A percentile compares a stretch with the other conserved stretches of the same genome.
phyloP scores from a whole-genome alignment of 129 eudicot species.

The Calendula officinalis region DNA sequence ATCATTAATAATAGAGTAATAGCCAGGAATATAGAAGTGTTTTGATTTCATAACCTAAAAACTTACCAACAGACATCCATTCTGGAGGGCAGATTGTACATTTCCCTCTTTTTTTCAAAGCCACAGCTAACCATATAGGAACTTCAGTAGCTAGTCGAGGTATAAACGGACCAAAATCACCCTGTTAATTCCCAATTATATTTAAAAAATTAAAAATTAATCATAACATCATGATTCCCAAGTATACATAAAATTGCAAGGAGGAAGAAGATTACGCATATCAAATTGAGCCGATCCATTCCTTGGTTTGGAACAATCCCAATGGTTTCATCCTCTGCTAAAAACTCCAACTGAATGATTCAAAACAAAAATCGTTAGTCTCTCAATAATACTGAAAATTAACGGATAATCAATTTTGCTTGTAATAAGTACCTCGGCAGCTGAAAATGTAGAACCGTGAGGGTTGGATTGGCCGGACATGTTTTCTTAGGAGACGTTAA shows the following conservation, averaged over 20 bases:
- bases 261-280: constrained; percentile 44
- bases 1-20: background rate
- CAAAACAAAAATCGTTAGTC: constrained; percentile 2
- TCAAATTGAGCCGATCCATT: constrained; percentile 76
- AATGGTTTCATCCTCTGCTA: constrained; percentile 86
- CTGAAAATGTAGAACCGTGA: constrained; percentile 56
- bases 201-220: background rate
- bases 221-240: background rate
- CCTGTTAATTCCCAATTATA: constrained; percentile 38
- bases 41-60: background rate
- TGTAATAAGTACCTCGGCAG: constrained; percentile 61
- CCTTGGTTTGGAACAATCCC: constrained; percentile 84
- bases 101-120: constrained; percentile 90
- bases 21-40: background rate
- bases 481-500: constrained; percentile 17
- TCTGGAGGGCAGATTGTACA: constrained; percentile 89
- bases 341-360: constrained; percentile 76
- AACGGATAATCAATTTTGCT: background rate
- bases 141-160: constrained; percentile 82
- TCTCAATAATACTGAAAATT: background rate
- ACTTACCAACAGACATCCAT: constrained; percentile 93
- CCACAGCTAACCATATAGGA: constrained; percentile 92
- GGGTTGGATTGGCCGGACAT: constrained; percentile 77
- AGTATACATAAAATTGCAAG: background rate
- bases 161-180: constrained; percentile 87